Conservation (phyloP, 305 asterid genomes). For the Coffea humblotiana region DNA sequence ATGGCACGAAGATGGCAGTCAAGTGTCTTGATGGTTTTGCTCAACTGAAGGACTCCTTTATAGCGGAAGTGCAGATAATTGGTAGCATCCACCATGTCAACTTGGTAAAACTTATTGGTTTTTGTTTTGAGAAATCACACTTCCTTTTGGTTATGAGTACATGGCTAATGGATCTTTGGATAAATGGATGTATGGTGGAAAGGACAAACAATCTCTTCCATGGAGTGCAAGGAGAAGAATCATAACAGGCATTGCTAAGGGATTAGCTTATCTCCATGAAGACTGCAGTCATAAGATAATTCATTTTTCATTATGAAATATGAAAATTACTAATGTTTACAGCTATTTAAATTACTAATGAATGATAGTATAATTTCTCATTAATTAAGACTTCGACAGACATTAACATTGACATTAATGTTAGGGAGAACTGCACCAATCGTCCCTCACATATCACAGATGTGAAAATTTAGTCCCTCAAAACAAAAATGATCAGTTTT, state of each 20-base stretch:
- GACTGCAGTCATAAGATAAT: too few relatives aligned
- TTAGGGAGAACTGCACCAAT: too few relatives aligned
- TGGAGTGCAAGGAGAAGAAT: constrained; percentile 28
- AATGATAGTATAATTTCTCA: too few relatives aligned
- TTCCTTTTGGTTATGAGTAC: constrained; percentile 33
- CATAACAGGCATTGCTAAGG: constrained; percentile 26
- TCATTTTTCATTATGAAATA: too few relatives aligned
- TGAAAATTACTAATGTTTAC: too few relatives aligned
- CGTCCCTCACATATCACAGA: too few relatives aligned
- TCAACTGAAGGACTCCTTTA: constrained; percentile 20
- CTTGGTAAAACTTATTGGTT: constrained; percentile 32
- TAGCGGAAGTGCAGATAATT: constrained; percentile 30
- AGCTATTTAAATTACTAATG: too few relatives aligned
- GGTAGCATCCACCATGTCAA: constrained; percentile 37
- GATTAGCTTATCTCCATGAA: too few relatives aligned
- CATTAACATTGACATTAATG: too few relatives aligned
- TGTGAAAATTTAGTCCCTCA: too few relatives aligned
- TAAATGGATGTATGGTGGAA: constrained; percentile 25
- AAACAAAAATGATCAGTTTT: too few relatives aligned
- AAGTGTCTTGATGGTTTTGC: constrained; percentile 24
- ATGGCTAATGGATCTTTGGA: constrained; percentile 33
- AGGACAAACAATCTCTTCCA: constrained; percentile 3
- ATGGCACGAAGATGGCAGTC: constrained; percentile 31
- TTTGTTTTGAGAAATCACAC: constrained; percentile 30
- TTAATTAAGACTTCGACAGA: too few relatives aligned